Evolutionary conservation across 371 early-diverging fungal species (phyloP), one percentile per base, ranked within the genome.

Genomic region (Capillidium rhysosporum): DNA sequence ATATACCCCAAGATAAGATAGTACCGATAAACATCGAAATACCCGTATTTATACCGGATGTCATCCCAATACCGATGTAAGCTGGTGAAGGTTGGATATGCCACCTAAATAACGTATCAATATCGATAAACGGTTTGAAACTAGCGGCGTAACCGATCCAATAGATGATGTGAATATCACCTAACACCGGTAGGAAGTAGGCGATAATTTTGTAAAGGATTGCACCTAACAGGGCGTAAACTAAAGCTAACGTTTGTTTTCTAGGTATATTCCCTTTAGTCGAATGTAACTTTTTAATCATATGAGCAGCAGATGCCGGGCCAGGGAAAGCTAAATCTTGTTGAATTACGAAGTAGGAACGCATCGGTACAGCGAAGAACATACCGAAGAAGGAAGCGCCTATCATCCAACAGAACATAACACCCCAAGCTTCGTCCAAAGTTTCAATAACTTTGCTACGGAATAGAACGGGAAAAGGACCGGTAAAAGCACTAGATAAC

Each of bases 301-400:
- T 79, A 29, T 64, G 66, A 14, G 83, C 83, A 21, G 83, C 69
- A 49, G 75, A 80, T 57, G 75, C 72, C 14, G 79, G 77, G 25
- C 80, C 70, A 40, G 82, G 82, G 69, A 82, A 82, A 56, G 69
- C 67, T 51, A 82, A 61, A 45, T 82, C 66, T 58, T 76, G 76
- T 54, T 79, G 75, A 61, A 82, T 68, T 51, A 82, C 72, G 56
- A 77, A 83, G 61, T 79, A 76, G 8, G 63, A 30, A 47, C 84
- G 77, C 26, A 83, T 75, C 39, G 84, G 84, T 26, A 83, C 69
- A 49, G 80, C 80, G 57, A 80, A 83, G 67, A 80, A 83, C 30
- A 81, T 63, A 56, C 84, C 84, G 31, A 75, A 81, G 67, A 76
- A 76, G 18, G 80, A 75, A 29, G 75, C 66, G 48, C 68, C 67